These are phyloP conservation scores for Fusarium coicis DNA, from an alignment of 2,329 filamentous ascomycete genomes.

Conservation along the genomic window DNA sequence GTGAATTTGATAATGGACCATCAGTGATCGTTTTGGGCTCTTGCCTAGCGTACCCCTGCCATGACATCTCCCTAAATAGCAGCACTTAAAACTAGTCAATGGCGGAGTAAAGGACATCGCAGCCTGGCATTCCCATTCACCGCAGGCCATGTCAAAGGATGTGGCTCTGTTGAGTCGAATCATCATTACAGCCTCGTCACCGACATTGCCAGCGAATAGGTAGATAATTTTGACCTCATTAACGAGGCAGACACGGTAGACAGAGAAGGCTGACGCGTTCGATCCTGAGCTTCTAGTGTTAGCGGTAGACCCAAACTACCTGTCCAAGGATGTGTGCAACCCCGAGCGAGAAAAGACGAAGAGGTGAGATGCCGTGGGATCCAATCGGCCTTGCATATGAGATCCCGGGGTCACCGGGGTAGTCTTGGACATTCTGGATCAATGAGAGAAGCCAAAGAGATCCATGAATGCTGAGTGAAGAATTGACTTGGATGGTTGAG, in stretches of 20 bases:
- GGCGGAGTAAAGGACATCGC: slow-evolving; percentile 28
- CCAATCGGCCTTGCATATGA: slow-evolving; percentile 43
- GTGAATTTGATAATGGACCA: slow-evolving; percentile 6
- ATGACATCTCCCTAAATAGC: slow-evolving; percentile 39
- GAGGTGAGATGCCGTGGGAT: slow-evolving; percentile 36
- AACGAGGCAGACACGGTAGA: slow-evolving; percentile 18
- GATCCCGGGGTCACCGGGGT: slow-evolving; percentile 36
- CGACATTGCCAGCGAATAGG: slow-evolving; percentile 23
- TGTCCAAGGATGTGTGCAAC: slow-evolving; percentile 15
- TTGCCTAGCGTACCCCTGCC: slow-evolving; percentile 18
- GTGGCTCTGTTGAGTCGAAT: slow-evolving; percentile 29
- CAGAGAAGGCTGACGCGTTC: slow-evolving; percentile 39
- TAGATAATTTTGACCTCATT: slow-evolving; percentile 8
- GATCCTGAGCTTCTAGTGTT: slow-evolving; percentile 6
- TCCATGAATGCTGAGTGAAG: slow-evolving; percentile 1
- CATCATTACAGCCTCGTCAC: slow-evolving; percentile 28
- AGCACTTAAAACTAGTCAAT: slow-evolving; percentile 17
- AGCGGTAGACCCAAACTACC: background rate
- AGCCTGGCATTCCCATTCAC: slow-evolving; percentile 5
- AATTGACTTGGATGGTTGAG: slow-evolving; percentile 27
- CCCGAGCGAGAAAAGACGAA: slow-evolving; percentile 5
- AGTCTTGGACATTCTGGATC: slow-evolving; percentile 33
- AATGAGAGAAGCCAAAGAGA: slow-evolving; percentile 21
- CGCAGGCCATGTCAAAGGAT: slow-evolving; percentile 23
- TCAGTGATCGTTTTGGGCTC: slow-evolving; percentile 5